Evolutionary conservation across 2,329 filamentous ascomycete species (phyloP), one percentile per base, ranked within the genome.

Genomic region (Didymella keratinophila): DNA sequence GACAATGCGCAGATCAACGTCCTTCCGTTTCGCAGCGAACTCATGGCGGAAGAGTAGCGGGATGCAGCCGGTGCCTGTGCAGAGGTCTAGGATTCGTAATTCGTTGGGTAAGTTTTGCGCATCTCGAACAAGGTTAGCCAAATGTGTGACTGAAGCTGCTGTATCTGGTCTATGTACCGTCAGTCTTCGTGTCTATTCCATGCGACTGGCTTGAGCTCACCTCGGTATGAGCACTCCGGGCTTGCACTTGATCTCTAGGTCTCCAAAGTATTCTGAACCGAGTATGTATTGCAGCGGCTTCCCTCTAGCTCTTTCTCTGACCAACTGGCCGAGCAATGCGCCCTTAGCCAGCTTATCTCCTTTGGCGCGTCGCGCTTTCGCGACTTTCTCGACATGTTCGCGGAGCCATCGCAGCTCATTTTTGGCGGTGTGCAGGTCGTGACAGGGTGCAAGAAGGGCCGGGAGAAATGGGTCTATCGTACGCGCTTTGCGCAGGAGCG

Each of bases 61-160:
- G 62, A 98, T 96, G 78, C 94, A 97, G 4, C 95, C 95, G 5
- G 91, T 92, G 10, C 95, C 95, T 0, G 92, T 93, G 76, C 95
- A 98, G 28, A 97, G 81, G 75, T 99, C 95, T 9, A 97, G 76
- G 39, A 98, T 80, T 12, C 82, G 84, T 12, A 96, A 67, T 16
- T 66, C 66, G 25, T 56, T 18, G 12, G 70, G 67, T 2, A 76
- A 60, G 2, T 49, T 59, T 25, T 54, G 47, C 21, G 67, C 68
- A 39, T 63, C 48, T 20, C 64, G 58, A 14, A 80, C 55, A 16
- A 74, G 54, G 9, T 64, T 56, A 4, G 67, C 72, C 7, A 81
- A 54, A 49, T 71, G 60, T 44, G 71, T 62, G 21, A 76, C 45
- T 25, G 76, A 77, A 16, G 78, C 73, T 28, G 80, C 81, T 8